A percentile compares a stretch with the other conserved stretches of the same genome.
Conservation (phyloP, 768 basidiomycete species). For the Inosperma sp. region DNA sequence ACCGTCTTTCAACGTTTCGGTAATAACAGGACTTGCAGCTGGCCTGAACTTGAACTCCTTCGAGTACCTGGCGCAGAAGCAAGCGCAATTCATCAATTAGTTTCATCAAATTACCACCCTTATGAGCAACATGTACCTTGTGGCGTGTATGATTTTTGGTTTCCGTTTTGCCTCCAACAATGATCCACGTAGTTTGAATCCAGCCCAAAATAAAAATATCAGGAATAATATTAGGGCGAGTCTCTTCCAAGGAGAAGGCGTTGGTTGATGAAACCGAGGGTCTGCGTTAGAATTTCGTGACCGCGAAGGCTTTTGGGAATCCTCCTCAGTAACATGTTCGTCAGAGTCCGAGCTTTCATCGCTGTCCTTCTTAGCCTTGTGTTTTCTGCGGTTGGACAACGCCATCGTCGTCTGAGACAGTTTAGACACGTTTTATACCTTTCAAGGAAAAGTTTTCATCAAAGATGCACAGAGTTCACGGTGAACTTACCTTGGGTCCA, state of each 20-base stretch:
- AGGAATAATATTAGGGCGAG: conserved; percentile 39
- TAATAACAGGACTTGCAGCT: conserved; percentile 80
- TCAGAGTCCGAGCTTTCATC: too few species aligned
- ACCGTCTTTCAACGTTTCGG: conserved; percentile 70
- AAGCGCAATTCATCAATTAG: not conserved
- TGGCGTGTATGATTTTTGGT: conserved; percentile 54
- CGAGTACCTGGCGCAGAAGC: conserved; percentile 55
- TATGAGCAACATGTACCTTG: conserved; percentile 43
- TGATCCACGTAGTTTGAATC: conserved; percentile 30
- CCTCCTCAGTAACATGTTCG: too few species aligned
- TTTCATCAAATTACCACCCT: not conserved
- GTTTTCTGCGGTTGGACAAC: too few species aligned
- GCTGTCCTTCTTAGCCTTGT: too few species aligned
- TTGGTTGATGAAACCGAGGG: conserved; percentile 35
- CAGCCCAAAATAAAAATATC: conserved; percentile 42
- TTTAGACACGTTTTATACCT: too few species aligned
- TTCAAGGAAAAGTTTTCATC: too few species aligned
- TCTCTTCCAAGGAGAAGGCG: conserved; percentile 45
- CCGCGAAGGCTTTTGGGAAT: not conserved
- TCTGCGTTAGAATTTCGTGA: conserved; percentile 11
- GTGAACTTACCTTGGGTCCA: too few species aligned
- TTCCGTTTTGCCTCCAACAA: conserved; percentile 23
- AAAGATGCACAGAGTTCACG: too few species aligned
- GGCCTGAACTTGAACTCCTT: conserved; percentile 78
- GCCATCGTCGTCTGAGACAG: too few species aligned